Evolutionary conservation across 306 rosid genomes (phyloP), one percentile per base, ranked within the genome.

Genomic region (Quercus mongolica): DNA sequence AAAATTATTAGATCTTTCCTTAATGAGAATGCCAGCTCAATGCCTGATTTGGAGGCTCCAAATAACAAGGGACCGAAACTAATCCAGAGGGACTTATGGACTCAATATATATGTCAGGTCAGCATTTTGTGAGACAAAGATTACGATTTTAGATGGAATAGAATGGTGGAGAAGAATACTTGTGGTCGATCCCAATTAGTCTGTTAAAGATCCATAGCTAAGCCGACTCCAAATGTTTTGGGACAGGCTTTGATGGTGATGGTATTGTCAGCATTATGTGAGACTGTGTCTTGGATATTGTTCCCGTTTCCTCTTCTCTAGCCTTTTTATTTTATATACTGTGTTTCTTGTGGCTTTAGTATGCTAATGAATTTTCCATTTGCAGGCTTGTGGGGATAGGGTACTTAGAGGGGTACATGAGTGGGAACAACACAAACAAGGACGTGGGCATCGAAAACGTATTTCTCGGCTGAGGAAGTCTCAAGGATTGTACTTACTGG

Each of bases 371-470:
- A 33, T 76, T 46, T 83, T 56, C 55, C 55, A 33, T 83, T 76
- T 76, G 33, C 86, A 94, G 98, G 98, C 97, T 70, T 92, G 97
- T 58, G 92, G 91, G 33, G 88, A 94, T 74, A 86, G 74, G 78
- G 92, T 94, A 59, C 93, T 94, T 38, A 84, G n/a, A n/a, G n/a
- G 98, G 76, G 83, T 70, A 35, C 91, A 94, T 64, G 98, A 94
- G 74, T 92, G 98, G 97, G 98, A 94, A 80, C 95, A 92, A 74
- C 97, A 92, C 82, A 82, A 52, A 75, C 88, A 73, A 67, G 97
- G 98, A 5, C 94, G 97, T 9, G 84, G 86, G 5, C 98, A 94
- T 82, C 85, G 95, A 3, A 94, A 89, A 82, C 93, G 97, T 65
- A 75, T 87, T n/a, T 89, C 85, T 25, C 49, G 83, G 76, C 90